Base-by-base conservation (phyloP, 768 basidiomycete genomes). In the Suillus decipiens region DNA sequence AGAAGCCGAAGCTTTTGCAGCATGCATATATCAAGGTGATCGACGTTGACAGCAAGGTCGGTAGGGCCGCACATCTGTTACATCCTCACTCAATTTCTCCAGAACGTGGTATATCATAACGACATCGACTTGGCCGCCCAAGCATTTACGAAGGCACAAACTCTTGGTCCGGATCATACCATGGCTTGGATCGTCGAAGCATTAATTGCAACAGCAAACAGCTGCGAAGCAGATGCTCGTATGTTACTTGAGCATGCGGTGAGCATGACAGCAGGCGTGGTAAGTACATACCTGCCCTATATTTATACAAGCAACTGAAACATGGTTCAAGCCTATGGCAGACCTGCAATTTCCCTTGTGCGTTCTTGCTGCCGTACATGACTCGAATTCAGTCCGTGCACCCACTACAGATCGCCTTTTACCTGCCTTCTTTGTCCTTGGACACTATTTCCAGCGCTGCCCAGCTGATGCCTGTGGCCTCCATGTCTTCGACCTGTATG, bases 151-250 rank as follows among this genome's bases (percentile, higher is more conserved):
- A 88, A 88, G 62, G 94, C 96, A 11, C 97, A 98, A 73, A 88
- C 90, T 19, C 81, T 95, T 50, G 95, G 98, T 78, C 93, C 96
- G 8, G 96, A 99, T 70, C 90, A 89, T 76, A 82, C 90, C 1
- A 70, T 88, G 24, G 89, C 95, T 9, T 99, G 97, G 97, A 81
- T 96, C 24, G 97, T 95, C 1, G 95, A 96, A 73, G 90, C 85
- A 4, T 74, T 93, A 31, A 81, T 93, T 48, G 90, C 91, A 50
- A 81, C 79, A 19, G 71, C 76, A 37, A 85, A 86, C 61, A 84
- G 83, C 4, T 84, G 92, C 60, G 73, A 82, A 36, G 67, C 71
- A 5, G 89, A 95, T 61, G 88, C 92, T 3, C 79, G 80, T 22
- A 81, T 87, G 5, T 73, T 97, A 63, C 82, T 95, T 39, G 86